Conservation (phyloP, 768 basidiomycete species). For the Termitomyces sp. region DNA sequence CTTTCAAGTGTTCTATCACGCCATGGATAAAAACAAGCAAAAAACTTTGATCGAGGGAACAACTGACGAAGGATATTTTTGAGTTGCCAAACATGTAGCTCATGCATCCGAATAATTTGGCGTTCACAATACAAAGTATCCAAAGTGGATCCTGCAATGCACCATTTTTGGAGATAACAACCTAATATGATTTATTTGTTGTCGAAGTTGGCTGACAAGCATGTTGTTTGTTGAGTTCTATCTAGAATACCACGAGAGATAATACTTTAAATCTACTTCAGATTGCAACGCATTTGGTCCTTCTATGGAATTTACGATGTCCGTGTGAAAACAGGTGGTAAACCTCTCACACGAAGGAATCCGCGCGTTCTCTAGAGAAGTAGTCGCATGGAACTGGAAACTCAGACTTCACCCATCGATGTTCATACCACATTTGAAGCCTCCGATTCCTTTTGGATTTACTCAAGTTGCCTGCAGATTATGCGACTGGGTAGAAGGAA, state of each 20-base stretch:
- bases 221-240: too few species aligned
- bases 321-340: too few species aligned
- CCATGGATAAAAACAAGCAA: not conserved
- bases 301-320: not conserved
- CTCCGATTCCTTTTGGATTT: not conserved
- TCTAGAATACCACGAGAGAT: too few species aligned
- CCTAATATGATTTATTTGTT: not conserved
- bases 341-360: not conserved
- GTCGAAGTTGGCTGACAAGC: not conserved
- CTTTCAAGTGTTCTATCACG: conserved; percentile 5
- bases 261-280: too few species aligned
- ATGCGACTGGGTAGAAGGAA: not conserved
- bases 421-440: not conserved
- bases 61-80: not conserved
- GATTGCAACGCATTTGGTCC: not conserved
- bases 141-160: not conserved
- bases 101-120: not conserved
- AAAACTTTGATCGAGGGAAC: conserved; percentile 3
- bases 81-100: not conserved
- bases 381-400: not conserved
- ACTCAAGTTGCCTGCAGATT: not conserved
- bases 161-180: not conserved
- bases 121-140: not conserved
- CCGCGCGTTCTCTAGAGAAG: not conserved
- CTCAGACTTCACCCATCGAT: not conserved